Base-by-base conservation (phyloP, 2,329 filamentous ascomycete species). In the Clarireedia sp. region DNA sequence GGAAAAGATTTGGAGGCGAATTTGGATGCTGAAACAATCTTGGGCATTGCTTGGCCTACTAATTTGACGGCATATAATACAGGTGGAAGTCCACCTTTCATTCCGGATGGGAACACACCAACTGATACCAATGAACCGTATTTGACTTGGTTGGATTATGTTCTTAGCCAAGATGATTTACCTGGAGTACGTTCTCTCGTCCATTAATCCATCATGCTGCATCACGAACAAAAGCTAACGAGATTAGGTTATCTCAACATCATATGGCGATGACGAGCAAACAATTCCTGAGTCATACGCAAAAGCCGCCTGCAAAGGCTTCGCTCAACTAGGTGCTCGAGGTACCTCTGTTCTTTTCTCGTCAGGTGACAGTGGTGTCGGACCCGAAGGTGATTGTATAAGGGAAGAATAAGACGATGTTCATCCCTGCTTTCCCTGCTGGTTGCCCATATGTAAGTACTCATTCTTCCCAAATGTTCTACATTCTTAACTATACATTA, bases 261-360 rank as follows among this genome's bases (percentile, higher is more conserved):
- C 78, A 10, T 83, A 83, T 63, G 76, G 74, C 21, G 80, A 83
- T 60, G 76, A 82, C 59, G 80, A 83, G 68, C 72, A 78, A 48
- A 74, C 74, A 0, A 77, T 83, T 0, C 79, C 79, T 2, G 59
- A 58, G 5, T 68, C 71, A 1, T 83, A 82, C 58, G 80, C 80
- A 0, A 64, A 70, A 53, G 73, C 74, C 17, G 78, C 81, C 3
- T 83, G 80, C 66, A 69, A 74, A 46, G 66, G 78, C 58, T 76
- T 82, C 55, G 77, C 77, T 7, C 71, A 79, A 54, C 72, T 82
- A 5, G 70, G 79, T 2, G 74, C 72, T 7, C 74, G 80, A 5
- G 80, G 80, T 9, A 75, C 76, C 1, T 74, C 77, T 0, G 63
- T 82, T 7, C 63, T 83, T 6, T 74, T 73, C 46, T 73, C 74